These are phyloP conservation scores for Cadophora sp. DNA, from an alignment of 2,329 filamentous ascomycete species.

Conservation along the genomic window DNA sequence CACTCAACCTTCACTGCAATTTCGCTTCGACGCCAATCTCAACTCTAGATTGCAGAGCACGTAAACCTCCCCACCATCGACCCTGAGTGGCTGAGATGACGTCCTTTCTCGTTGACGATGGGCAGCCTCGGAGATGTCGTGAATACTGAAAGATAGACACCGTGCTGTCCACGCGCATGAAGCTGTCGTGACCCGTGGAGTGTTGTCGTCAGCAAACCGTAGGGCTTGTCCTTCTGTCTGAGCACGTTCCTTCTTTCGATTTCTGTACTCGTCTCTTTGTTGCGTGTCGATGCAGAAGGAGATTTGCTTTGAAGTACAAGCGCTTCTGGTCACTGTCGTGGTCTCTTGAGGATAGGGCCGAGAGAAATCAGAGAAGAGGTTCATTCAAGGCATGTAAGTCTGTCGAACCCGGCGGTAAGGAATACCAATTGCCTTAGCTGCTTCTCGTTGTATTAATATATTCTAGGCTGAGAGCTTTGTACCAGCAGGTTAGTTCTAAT, in stretches of 20 bases:
- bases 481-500: not conserved
- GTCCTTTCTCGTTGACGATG: not conserved
- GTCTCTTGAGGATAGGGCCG: not conserved
- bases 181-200: constrained; percentile 23
- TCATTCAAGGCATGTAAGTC: not conserved
- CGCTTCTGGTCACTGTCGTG: constrained; percentile 8
- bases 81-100: constrained; percentile 16
- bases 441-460: not conserved
- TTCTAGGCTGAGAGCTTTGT: not conserved
- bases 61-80: constrained; percentile 24
- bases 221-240: constrained; percentile 5
- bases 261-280: not conserved
- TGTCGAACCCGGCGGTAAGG: constrained; percentile 12
- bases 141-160: not conserved
- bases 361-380: not conserved
- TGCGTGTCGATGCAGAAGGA: constrained; percentile 1
- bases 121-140: constrained; percentile 1
- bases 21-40: constrained; percentile 35
- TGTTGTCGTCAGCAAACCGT: constrained; percentile 19
- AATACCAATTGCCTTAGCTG: not conserved
- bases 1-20: constrained; percentile 22
- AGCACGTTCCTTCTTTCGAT: not conserved
- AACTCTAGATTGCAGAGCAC: constrained; percentile 28
- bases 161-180: constrained; percentile 16
- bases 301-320: constrained; percentile 10